Percentiles rank a stretch among this genome's conserved stretches.
Conservation (phyloP, 2,329 filamentous ascomycete genomes). For the Geosmithia flava region DNA sequence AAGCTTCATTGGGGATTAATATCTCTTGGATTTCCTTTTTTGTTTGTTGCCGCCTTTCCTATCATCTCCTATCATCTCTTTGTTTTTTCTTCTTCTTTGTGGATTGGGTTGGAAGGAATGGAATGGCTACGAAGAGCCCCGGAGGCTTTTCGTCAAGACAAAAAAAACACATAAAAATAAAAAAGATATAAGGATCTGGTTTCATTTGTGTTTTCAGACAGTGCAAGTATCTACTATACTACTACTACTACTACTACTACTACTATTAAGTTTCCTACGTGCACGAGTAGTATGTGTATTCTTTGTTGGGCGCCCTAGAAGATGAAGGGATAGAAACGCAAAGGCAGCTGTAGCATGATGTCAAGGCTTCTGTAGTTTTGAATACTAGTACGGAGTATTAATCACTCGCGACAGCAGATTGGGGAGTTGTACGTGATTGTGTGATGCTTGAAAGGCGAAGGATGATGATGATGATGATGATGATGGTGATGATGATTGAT, state of each 20-base stretch:
- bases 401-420: too few species aligned
- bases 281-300: too few species aligned
- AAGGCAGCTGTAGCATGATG: background rate
- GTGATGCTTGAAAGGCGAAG: too few species aligned
- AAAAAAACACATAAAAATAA: background rate
- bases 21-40: constrained; percentile 2
- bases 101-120: background rate
- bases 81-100: background rate
- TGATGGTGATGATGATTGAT: too few species aligned
- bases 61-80: background rate
- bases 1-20: background rate
- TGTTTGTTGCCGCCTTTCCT: background rate
- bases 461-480: too few species aligned
- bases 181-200: background rate
- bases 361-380: background rate
- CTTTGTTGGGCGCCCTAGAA: too few species aligned
- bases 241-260: too few species aligned
- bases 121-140: background rate
- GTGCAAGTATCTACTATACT: too few species aligned
- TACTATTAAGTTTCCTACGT: too few species aligned
- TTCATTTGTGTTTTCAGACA: background rate
- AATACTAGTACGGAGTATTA: too few species aligned
- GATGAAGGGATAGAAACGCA: background rate
- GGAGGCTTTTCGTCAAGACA: constrained; percentile 1
- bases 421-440: too few species aligned